Conservation (phyloP, 495 filamentous ascomycete genomes). For the Baudoinia panamericana region DNA sequence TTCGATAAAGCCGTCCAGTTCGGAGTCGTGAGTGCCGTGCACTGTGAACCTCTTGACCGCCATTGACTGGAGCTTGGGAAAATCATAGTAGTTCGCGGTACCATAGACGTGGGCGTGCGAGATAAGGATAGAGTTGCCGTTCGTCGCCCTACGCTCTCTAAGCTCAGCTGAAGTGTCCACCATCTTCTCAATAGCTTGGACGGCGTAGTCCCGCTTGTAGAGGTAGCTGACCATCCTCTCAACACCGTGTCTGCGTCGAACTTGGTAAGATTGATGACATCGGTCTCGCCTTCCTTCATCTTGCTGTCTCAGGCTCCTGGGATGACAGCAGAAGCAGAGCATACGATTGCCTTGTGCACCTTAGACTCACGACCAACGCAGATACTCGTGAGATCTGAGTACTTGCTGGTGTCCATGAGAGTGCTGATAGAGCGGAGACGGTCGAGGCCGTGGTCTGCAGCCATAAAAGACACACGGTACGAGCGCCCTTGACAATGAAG, state of each 20-base stretch:
- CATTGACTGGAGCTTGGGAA: conserved; percentile 1
- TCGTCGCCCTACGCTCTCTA: background rate
- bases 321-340: conserved; percentile 5
- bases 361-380: background rate
- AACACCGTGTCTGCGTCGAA: conserved; percentile 5
- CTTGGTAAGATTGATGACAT: background rate
- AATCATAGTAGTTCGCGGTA: conserved; percentile 8
- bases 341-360: conserved; percentile 10
- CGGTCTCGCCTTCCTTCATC: background rate
- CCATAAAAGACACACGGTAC: too few relatives aligned
- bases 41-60: conserved; percentile 1
- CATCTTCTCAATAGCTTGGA: background rate
- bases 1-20: conserved; percentile 2
- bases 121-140: background rate
- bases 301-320: background rate
- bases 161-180: background rate
- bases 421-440: too few relatives aligned
- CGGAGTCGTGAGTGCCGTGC: background rate
- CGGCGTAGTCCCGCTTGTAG: conserved; percentile 1
- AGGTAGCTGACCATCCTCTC: conserved; percentile 5
- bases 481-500: too few relatives aligned
- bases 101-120: conserved; percentile 2
- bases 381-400: conserved; percentile 1
- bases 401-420: background rate
- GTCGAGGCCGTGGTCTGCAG: too few relatives aligned